A percentile compares a stretch with the other conserved stretches of the same genome.
phyloP scores from a whole-genome alignment of 148 eudicot species.

The Persicaria tinctoria region DNA sequence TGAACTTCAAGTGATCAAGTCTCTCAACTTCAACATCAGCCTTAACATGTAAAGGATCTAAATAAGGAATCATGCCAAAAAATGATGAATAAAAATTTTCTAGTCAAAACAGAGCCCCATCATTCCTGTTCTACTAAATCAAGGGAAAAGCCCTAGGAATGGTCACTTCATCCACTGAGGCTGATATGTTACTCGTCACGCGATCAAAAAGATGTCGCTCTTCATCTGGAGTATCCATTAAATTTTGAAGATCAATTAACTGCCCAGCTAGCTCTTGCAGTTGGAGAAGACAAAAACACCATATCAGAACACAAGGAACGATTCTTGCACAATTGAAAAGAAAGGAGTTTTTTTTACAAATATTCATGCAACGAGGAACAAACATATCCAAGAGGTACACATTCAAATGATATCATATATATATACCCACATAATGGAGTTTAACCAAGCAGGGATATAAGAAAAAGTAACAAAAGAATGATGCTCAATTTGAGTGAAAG shows the following conservation, averaged over 20 bases:
- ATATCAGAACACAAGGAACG: slow-evolving; percentile 11
- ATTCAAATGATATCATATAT: no score
- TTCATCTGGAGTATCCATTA: slow-evolving; percentile 63
- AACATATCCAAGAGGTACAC: background rate
- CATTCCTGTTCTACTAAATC: slow-evolving; percentile 46
- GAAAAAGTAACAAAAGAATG: background rate
- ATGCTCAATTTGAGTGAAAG: background rate
- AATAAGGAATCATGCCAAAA: background rate
- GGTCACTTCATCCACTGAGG: slow-evolving; percentile 53
- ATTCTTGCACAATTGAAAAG: slow-evolving; percentile 11
- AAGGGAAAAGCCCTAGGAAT: slow-evolving; percentile 40
- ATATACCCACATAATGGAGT: background rate
- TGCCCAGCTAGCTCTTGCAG: slow-evolving; percentile 56
- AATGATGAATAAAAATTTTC: background rate
- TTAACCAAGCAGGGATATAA: background rate
- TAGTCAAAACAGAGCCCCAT: background rate
- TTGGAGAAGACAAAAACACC: slow-evolving; percentile 25
- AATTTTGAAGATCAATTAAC: slow-evolving; percentile 58
- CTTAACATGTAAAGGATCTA: slow-evolving; percentile 28
- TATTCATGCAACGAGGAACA: background rate
- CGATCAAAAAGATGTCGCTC: slow-evolving; percentile 47
- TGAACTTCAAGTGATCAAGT: slow-evolving; percentile 66
- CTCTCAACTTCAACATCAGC: slow-evolving; percentile 69
- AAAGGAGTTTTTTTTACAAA: no score
- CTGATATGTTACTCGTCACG: slow-evolving; percentile 53